Conservation (phyloP, 106 monocot species). For the Triglochin maritima region DNA sequence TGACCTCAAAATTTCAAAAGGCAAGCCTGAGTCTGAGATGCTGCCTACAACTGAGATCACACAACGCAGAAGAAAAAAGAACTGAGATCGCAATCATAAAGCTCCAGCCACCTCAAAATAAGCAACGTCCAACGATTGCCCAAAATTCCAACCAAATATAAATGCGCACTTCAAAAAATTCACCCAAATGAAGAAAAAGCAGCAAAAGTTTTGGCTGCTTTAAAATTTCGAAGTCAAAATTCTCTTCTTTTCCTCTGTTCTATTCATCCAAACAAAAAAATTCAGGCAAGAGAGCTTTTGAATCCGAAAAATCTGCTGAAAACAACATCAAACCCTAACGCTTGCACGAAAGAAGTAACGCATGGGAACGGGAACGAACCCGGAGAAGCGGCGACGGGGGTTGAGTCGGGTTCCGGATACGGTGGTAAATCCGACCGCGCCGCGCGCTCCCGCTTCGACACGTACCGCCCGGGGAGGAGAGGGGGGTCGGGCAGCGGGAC, state of each 20-base stretch:
- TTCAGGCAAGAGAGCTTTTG: not conserved
- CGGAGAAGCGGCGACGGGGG: conserved; percentile 18
- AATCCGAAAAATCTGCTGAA: not conserved
- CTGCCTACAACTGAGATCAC: conserved; percentile 44
- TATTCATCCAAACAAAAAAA: not conserved
- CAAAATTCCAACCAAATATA: not conserved
- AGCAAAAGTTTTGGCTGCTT: too few species aligned
- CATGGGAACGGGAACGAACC: conserved; percentile 23
- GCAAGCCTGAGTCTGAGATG: conserved; percentile 38
- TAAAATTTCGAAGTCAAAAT: too few species aligned
- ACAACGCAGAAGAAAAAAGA: not conserved
- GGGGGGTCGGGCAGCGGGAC: not conserved
- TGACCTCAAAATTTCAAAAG: conserved; percentile 21
- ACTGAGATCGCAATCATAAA: too few species aligned
- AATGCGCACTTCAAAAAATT: not conserved
- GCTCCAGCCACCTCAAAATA: too few species aligned
- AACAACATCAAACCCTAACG: too few species aligned
- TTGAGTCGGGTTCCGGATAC: not conserved
- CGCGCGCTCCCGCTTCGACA: conserved; percentile 77
- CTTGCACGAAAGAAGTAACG: too few species aligned
- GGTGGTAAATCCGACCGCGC: conserved; percentile 14
- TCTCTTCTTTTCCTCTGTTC: not conserved
- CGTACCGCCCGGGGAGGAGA: conserved; percentile 33
- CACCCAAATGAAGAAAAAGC: too few species aligned
- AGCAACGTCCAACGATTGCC: too few species aligned